Percentiles rank a stretch among this genome's conserved stretches.
phyloP scores from a whole-genome alignment of 257 asterid genomes.

The Henckelia pumila region DNA sequence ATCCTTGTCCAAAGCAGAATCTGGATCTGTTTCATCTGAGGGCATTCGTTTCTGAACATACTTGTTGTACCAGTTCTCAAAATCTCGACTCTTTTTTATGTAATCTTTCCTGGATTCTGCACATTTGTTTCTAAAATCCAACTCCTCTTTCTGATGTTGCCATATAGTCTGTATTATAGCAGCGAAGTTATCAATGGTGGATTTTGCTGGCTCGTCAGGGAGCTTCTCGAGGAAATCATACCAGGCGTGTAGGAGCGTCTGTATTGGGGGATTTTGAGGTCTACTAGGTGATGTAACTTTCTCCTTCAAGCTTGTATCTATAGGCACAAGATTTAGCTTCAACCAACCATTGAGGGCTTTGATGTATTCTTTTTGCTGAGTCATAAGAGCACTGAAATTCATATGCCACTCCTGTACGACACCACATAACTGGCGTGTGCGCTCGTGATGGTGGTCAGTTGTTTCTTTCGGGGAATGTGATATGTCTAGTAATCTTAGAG shows the following conservation, averaged over 20 bases:
- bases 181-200: conserved; percentile 65
- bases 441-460: conserved; percentile 80
- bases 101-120: conserved; percentile 70
- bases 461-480: conserved; percentile 78
- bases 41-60: conserved; percentile 62
- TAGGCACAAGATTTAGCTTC: conserved; percentile 76
- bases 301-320: conserved; percentile 77
- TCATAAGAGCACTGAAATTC: conserved; percentile 67
- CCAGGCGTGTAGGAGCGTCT: conserved; percentile 64
- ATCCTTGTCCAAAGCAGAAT: conserved; percentile 36
- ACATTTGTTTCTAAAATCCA: conserved; percentile 63
- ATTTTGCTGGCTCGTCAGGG: conserved; percentile 80
- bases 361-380: conserved; percentile 68
- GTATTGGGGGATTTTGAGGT: conserved; percentile 73
- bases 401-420: conserved; percentile 79
- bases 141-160: conserved; percentile 80
- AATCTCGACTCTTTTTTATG: conserved; percentile 54
- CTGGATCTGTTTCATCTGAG: conserved; percentile 64
- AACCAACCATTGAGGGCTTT: conserved; percentile 69
- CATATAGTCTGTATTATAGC: conserved; percentile 58
- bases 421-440: conserved; percentile 70
- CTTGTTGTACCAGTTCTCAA: conserved; percentile 70
- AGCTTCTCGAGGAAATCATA: conserved; percentile 68
- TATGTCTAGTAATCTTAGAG: conserved; percentile 51
- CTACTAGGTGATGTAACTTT: conserved; percentile 79